These are phyloP conservation scores for Saccharomycopsis olivae DNA, from an alignment of 805 yeast genomes.

Conservation along the genomic window DNA sequence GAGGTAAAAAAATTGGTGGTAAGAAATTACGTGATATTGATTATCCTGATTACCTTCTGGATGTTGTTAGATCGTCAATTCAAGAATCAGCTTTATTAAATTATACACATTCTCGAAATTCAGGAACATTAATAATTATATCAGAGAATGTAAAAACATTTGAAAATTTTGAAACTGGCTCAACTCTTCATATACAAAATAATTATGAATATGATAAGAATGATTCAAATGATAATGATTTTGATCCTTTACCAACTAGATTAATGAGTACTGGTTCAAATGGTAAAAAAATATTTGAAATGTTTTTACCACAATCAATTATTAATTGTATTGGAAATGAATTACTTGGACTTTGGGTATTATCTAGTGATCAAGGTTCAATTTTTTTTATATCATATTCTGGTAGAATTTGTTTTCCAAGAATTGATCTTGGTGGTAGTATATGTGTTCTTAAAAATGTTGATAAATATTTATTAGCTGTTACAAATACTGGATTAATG, in stretches of 20 bases:
- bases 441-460: constrained; percentile 33
- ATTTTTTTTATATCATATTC: constrained; percentile 24
- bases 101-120: no score
- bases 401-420: constrained; percentile 28
- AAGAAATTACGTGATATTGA: constrained; percentile 18
- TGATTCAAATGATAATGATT: constrained; percentile 25
- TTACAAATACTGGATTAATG: constrained; percentile 42
- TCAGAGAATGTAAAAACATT: constrained; percentile 25
- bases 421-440: constrained; percentile 37
- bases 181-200: constrained; percentile 14
- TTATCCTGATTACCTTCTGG: constrained; percentile 15
- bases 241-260: constrained; percentile 24
- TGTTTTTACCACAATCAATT: constrained; percentile 30
- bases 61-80: constrained; percentile 6
- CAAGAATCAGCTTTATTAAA: constrained; percentile 9
- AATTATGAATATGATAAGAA: constrained; percentile 24
- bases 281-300: constrained; percentile 30
- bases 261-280: constrained; percentile 26
- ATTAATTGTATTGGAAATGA: constrained; percentile 34
- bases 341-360: constrained; percentile 35
- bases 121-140: no score
- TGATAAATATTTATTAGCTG: constrained; percentile 36
- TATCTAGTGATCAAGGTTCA: constrained; percentile 33
- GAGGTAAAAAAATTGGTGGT: not conserved
- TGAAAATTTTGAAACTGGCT: constrained; percentile 4